Evolutionary conservation across 169 alveolate species (phyloP).

Genomic region (Eimeria sp.): DNA sequence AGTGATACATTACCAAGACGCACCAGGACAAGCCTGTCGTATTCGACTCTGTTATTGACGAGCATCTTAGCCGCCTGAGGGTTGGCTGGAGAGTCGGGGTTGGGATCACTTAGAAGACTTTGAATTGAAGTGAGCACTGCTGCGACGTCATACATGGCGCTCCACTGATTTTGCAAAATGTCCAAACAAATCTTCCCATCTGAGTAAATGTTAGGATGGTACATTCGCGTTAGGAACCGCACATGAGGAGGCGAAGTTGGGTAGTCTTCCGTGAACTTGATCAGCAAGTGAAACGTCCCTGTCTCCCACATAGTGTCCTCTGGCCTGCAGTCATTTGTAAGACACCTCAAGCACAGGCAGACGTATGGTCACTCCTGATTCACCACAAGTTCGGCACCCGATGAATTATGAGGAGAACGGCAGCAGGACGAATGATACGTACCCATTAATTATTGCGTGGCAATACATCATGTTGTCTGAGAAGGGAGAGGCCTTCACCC

Average conservation of each 20-base stretch:
- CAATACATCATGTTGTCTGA: constrained; percentile 97
- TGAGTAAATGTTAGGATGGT: constrained; percentile 94
- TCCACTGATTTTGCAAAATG: constrained; percentile 97
- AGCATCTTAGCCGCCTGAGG: constrained; percentile 97
- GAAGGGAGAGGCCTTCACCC: constrained; percentile 97
- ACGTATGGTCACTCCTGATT: not conserved
- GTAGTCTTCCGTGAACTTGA: constrained; percentile 93
- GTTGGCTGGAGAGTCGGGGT: constrained; percentile 99
- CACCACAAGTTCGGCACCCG: not conserved
- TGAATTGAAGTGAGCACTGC: constrained; percentile 97
- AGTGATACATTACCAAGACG: not conserved
- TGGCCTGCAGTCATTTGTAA: constrained; percentile 59
- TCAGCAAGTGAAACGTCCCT: constrained; percentile 91
- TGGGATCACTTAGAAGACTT: constrained; percentile 98
- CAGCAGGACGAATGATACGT: not conserved
- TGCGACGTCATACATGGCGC: constrained; percentile 98
- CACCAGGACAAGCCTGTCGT: constrained; percentile 82
- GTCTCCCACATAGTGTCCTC: constrained; percentile 84
- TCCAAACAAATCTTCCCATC: constrained; percentile 98
- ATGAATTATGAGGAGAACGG: not conserved
- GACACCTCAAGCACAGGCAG: not conserved
- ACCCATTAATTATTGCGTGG: constrained; percentile 98
- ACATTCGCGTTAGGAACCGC: constrained; percentile 89
- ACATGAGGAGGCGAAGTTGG: constrained; percentile 93
- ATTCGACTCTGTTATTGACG: constrained; percentile 93